These are phyloP conservation scores for Lentinula sp. DNA, from an alignment of 768 basidiomycete species.

Conservation along the genomic window DNA sequence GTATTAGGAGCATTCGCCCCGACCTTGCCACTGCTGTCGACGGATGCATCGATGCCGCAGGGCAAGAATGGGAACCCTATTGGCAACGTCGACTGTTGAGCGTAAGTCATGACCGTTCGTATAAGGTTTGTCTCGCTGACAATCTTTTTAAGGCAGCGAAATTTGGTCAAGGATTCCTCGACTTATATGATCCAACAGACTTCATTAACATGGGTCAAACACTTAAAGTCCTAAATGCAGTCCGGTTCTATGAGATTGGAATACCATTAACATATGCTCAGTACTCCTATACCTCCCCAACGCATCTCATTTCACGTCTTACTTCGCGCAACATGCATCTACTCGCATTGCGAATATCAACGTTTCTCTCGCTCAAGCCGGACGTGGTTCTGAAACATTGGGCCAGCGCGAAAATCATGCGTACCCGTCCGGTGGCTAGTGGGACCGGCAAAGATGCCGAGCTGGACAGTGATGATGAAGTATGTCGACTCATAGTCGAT, in stretches of 20 bases:
- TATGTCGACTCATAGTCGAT: slow-evolving; percentile 80
- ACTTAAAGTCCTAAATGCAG: slow-evolving; percentile 90
- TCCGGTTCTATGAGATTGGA: slow-evolving; percentile 87
- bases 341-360: slow-evolving; percentile 85
- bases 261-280: slow-evolving; percentile 90
- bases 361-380: slow-evolving; percentile 76
- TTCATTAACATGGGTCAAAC: slow-evolving; percentile 91
- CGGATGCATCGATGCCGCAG: slow-evolving; percentile 91
- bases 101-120: slow-evolving; percentile 32
- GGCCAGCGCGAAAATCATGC: slow-evolving; percentile 88
- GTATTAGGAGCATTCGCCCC: slow-evolving; percentile 78
- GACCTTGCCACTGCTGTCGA: slow-evolving; percentile 86
- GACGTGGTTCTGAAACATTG: slow-evolving; percentile 90
- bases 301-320: slow-evolving; percentile 75
- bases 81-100: slow-evolving; percentile 87
- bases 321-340: slow-evolving; percentile 87
- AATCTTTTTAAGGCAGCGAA: slow-evolving; percentile 71
- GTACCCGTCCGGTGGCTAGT: slow-evolving; percentile 54
- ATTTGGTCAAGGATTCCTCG: slow-evolving; percentile 91
- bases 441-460: slow-evolving; percentile 49
- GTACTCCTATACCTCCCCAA: slow-evolving; percentile 80
- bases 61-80: slow-evolving; percentile 82
- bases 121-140: not conserved
- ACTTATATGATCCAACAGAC: slow-evolving; percentile 87
- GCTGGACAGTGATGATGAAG: slow-evolving; percentile 62